These are phyloP conservation scores for Ochetophila trinervis DNA, from an alignment of 306 rosid species.

Conservation along the genomic window DNA sequence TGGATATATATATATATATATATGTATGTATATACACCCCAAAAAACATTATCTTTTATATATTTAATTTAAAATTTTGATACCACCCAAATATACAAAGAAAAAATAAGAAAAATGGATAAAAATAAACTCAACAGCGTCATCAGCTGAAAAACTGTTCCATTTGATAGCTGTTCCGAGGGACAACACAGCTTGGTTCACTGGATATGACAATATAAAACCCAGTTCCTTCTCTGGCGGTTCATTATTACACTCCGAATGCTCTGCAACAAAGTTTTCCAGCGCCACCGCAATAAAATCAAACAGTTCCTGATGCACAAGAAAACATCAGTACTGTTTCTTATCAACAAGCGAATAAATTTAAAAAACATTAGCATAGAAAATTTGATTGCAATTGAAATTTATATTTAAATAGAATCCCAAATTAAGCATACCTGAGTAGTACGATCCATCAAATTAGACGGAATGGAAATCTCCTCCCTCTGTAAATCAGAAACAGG, in stretches of 20 bases:
- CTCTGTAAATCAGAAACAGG: constrained; percentile 46
- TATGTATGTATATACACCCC: too few species aligned
- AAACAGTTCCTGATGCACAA: constrained; percentile 37
- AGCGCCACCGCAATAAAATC: constrained; percentile 59
- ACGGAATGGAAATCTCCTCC: constrained; percentile 49
- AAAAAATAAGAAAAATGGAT: background rate
- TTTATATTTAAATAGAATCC: too few species aligned
- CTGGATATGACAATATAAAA: constrained; percentile 48
- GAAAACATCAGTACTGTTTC: background rate
- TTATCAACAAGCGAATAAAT: too few species aligned
- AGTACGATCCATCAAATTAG: constrained; percentile 35
- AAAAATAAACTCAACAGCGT: constrained; percentile 49
- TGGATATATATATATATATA: too few species aligned
- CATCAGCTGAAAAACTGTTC: constrained; percentile 39
- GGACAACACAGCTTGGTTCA: constrained; percentile 29
- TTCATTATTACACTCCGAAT: constrained; percentile 23
- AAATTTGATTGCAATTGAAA: too few species aligned
- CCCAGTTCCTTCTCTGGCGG: constrained; percentile 41
- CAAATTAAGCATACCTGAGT: constrained; percentile 31
- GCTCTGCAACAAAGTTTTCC: constrained; percentile 43
- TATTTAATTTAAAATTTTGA: too few species aligned
- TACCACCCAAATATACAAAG: too few species aligned
- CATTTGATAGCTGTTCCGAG: constrained; percentile 38
- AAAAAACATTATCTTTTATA: too few species aligned
- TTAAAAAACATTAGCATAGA: too few species aligned